Conservation (phyloP, 176 grass and related monocot species). For the Aegilops umbellulata region DNA sequence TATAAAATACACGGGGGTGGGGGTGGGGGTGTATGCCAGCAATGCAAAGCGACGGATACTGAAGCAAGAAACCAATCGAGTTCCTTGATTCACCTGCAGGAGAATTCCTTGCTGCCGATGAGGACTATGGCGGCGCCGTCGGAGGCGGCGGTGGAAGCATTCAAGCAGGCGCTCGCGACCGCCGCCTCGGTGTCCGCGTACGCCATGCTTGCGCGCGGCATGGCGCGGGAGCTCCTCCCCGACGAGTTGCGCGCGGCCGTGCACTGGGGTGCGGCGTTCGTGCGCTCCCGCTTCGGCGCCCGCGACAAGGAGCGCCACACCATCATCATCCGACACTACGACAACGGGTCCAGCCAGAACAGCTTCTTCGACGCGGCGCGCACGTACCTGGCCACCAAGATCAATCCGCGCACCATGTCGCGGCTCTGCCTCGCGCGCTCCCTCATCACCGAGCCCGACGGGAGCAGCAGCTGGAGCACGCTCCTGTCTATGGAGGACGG, state of each 20-base stretch:
- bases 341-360: background rate
- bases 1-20: background rate
- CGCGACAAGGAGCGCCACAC: constrained; percentile 10
- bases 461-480: background rate
- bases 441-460: background rate
- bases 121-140: background rate
- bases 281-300: constrained; percentile 3
- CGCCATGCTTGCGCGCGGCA: constrained; percentile 16
- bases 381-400: constrained; percentile 6
- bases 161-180: background rate
- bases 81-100: background rate
- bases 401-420: background rate
- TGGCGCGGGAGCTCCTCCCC: background rate
- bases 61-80: background rate
- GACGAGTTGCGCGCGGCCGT: background rate
- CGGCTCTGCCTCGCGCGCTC: background rate
- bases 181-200: background rate
- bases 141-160: background rate
- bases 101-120: background rate
- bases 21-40: background rate
- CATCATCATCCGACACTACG: background rate
- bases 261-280: background rate
- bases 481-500: constrained; percentile 8
- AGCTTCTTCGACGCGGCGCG: background rate
- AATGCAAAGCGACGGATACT: background rate